Evolutionary conservation across 2,329 filamentous ascomycete genomes (phyloP).

Genomic region (Mariannaea elegans): DNA sequence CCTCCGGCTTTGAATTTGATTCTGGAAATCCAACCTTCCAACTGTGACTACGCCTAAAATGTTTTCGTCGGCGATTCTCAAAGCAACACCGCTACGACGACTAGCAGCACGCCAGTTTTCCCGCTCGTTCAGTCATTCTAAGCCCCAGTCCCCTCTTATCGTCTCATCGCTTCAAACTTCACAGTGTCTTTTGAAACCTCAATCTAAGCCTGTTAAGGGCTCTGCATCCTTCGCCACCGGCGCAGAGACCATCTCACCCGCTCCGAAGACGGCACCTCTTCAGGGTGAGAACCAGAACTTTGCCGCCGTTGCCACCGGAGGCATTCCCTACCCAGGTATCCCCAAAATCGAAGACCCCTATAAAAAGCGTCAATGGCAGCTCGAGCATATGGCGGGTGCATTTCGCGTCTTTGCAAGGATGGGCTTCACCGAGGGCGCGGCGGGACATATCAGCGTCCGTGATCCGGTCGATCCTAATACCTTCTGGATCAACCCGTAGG

Average conservation of each 20-base stretch:
- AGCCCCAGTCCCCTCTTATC: not conserved
- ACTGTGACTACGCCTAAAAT: conserved; percentile 25
- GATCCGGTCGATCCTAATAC: conserved; percentile 66
- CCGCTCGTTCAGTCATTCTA: conserved; percentile 26
- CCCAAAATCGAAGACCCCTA: conserved; percentile 63
- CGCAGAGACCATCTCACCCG: conserved; percentile 25
- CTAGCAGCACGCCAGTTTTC: conserved; percentile 18
- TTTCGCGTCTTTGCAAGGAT: conserved; percentile 58
- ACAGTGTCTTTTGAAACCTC: conserved; percentile 2
- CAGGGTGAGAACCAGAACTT: conserved; percentile 35
- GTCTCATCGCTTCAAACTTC: conserved; percentile 10
- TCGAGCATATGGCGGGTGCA: conserved; percentile 55
- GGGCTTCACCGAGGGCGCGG: conserved; percentile 68
- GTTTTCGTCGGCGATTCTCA: conserved; percentile 21
- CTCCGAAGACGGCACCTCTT: not conserved
- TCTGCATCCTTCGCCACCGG: conserved; percentile 33
- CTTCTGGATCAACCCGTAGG: conserved; percentile 72
- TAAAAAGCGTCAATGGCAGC: conserved; percentile 45
- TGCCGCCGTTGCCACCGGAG: conserved; percentile 41
- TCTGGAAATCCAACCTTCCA: too few species aligned
- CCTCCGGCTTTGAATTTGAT: too few species aligned
- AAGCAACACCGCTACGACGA: conserved; percentile 22
- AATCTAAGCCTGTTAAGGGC: not conserved
- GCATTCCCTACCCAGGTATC: conserved; percentile 57
- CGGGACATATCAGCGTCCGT: conserved; percentile 70